Conservation (phyloP, 345 rosid genomes). For the Syzygium grande region DNA sequence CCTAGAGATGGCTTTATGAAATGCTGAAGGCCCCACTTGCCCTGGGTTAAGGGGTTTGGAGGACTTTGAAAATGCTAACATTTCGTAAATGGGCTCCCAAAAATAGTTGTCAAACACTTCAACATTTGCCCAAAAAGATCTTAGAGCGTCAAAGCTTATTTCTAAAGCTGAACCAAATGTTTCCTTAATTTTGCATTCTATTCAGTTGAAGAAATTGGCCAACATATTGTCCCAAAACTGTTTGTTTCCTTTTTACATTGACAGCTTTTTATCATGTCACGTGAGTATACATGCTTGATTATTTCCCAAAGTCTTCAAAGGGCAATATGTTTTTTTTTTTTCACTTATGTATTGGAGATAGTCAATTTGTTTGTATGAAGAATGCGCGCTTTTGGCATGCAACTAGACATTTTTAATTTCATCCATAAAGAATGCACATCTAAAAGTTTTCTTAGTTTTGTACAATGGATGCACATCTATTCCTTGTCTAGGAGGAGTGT, state of each 20-base stretch:
- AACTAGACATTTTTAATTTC: background rate
- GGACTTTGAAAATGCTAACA: no score
- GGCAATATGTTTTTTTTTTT: background rate
- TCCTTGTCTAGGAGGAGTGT: background rate
- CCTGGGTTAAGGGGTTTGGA: no score
- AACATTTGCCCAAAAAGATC: no score
- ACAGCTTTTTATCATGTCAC: background rate
- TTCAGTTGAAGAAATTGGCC: background rate
- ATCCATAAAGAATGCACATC: background rate
- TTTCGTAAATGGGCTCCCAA: no score
- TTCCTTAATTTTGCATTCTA: background rate
- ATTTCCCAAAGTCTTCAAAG: background rate
- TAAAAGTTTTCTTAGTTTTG: background rate
- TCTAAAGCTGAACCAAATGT: no score
- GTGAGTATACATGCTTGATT: background rate
- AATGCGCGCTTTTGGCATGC: background rate
- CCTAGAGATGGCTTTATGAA: no score
- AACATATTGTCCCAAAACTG: background rate
- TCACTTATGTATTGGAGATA: background rate
- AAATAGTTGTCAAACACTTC: no score
- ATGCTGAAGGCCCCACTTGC: no score
- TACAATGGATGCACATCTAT: background rate
- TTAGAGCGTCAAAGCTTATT: no score
- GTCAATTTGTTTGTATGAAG: background rate
- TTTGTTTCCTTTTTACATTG: background rate